Evolutionary conservation across 1,284 basidiomycete genomes (phyloP), one percentile per base, ranked within the genome.

Genomic region (Crepidotus sp.): DNA sequence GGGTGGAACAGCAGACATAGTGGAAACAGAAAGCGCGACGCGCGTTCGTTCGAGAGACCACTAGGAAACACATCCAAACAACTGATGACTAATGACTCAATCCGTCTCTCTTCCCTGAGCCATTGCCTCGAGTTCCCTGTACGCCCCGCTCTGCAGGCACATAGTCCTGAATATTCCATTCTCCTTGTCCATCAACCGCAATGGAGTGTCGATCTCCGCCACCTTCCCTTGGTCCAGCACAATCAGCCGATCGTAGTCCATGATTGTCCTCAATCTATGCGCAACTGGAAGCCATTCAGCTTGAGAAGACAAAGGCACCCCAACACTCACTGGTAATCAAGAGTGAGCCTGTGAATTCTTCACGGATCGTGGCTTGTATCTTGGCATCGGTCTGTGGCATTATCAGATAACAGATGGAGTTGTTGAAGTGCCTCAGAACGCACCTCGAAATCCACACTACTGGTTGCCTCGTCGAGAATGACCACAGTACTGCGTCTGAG

Each of bases 381-480:
- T 81, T 82, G 8, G 75, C 72, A 57, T 84, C 80, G 18, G 85
- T 87, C 6, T 42, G 36, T 7, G 27, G 31, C 9, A n/a, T 19
- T 3, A 15, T 13, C 24, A 13, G 32, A 22, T 5, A 26, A 27
- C 29, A 29, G 34, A 22, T 11, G 13, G 8, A 18, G 14, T 26
- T 7, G 14, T 26, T 7, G 26, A 7, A n/a, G 31, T 10, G 22
- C 18, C n/a, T 15, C 26, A 6, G n/a, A 14, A 30, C 35, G 6
- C 22, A 40, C 45, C 44, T 74, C 77, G 56, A 87, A 86, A 55
- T 82, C 80, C 45, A 83, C 83, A 54, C 79, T 80, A 52, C 75
- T 80, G 0, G 83, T 89, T 5, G 86, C 86, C 60, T 93, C 89
- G 59, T 93, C 89, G 46, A 92, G 70, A 25, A 92, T 78, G 41